Evolutionary conservation across 1,284 basidiomycete genomes (phyloP), one percentile per base, ranked within the genome.

Genomic region (Melanopsichium pennsylvanicum): DNA sequence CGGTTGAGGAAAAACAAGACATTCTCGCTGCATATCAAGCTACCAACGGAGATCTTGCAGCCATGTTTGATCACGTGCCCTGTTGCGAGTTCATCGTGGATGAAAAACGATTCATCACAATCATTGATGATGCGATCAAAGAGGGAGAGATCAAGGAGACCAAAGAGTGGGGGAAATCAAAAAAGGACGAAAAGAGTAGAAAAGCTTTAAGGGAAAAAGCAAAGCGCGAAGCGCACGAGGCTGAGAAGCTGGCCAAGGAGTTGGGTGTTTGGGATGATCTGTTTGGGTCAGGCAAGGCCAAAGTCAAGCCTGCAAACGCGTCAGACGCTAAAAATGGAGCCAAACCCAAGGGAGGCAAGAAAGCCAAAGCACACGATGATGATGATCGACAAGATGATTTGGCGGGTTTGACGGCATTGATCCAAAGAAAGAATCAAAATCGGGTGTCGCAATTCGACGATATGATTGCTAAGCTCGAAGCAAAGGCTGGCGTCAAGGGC

Each of bases 181-280:
- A 61, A 26, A 60, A 60, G 19, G 73, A 72, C 36, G 58, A 64
- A 13, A 59, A 66, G 2, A 48, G 43, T 11, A 39, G 72, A 11
- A 69, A 75, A 43, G 37, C 48, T 27, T 55, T 79, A 31, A 51
- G 69, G 11, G 39, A 59, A 19, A 70, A 72, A 33, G 76, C 76
- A 2, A 18, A 60, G 33, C 46, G 61, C 1, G 76, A 79, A 43
- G 74, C 74, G 5, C 48, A 29, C 2, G 71, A 79, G 34, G 75
- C 76, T 3, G 74, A 76, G 34, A 70, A 70, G 35, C 60, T 76
- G 10, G 76, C 76, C 5, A 67, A 66, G 21, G 73, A 77, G 60
- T 59, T 81, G 10, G 78, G 79, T 38, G 77, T 81, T 1, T 80
- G 73, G 70, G 79, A 81, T 36, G 69, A 77, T 22, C 47, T 81